A percentile compares a stretch with the other conserved stretches of the same genome.
Conservation (phyloP, 1,139 yeast species). For the Candida sojae region DNA sequence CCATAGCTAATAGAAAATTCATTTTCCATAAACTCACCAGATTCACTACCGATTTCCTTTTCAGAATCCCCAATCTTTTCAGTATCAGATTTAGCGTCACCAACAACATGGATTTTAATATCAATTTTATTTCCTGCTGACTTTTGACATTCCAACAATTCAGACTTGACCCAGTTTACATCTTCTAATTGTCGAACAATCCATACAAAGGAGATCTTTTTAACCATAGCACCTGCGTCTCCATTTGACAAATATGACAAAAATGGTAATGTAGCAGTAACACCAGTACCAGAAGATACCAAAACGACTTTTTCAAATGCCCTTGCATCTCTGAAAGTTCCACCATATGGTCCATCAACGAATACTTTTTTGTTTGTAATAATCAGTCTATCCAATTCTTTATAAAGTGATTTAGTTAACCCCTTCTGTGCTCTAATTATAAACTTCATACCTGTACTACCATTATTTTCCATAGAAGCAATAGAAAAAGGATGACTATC, state of each 20-base stretch:
- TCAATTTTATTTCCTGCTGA: constrained; percentile 25
- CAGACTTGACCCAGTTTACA: constrained; percentile 48
- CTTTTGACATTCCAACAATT: constrained; percentile 32
- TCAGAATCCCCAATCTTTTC: constrained; percentile 12
- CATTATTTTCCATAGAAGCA: constrained; percentile 32
- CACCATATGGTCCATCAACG: constrained; percentile 70
- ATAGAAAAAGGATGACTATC: constrained; percentile 69
- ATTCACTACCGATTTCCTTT: constrained; percentile 13
- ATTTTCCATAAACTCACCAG: constrained; percentile 1
- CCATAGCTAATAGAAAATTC: constrained; percentile 21
- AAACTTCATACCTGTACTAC: constrained; percentile 38
- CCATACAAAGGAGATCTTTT: constrained; percentile 51
- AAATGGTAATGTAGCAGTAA: constrained; percentile 55
- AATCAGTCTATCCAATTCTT: constrained; percentile 27
- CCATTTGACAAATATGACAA: constrained; percentile 25
- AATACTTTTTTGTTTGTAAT: constrained; percentile 33
- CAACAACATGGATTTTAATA: constrained; percentile 28
- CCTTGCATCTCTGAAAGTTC: constrained; percentile 48
- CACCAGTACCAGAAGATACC: constrained; percentile 55
- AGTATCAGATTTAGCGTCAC: constrained; percentile 6
- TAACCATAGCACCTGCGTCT: constrained; percentile 18
- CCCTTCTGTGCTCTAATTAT: constrained; percentile 55
- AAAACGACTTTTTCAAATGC: constrained; percentile 52
- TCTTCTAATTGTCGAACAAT: constrained; percentile 37
- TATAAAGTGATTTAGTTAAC: constrained; percentile 38